Evolutionary conservation across 2,329 filamentous ascomycete genomes (phyloP), one percentile per base, ranked within the genome.

Genomic region (Blastomyces percursus): DNA sequence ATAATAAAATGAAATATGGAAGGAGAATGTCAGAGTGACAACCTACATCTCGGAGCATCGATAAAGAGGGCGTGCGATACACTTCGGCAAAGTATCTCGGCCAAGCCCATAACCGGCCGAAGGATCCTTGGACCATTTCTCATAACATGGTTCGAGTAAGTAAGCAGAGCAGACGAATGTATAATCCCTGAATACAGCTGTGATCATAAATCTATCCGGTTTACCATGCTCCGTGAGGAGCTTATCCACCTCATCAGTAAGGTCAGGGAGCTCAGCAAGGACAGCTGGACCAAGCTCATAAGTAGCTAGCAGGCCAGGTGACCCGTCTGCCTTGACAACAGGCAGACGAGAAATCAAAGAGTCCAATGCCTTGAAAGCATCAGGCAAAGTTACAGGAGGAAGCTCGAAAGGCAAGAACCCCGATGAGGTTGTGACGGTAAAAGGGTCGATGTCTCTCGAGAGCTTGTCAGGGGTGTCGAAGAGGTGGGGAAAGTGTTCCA

Each of bases 91-190:
- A 27, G 83, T 79, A 64, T 91, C 83, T 54, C 91, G 80, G 3
- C 86, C 91, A 54, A 96, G 78, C 0, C 91, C 91, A 72, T 96
- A 96, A 0, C 81, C 81, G 72, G 89, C 85, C 0, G 87, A 88
- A 4, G 73, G 72, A 62, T 73, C 69, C 56, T 78, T 79, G 64
- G 78, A 77, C 74, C 84, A 86, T 64, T 87, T 83, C 77, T 90
- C 82, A 76, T 94, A 92, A 74, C 92, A 96, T 12, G 92, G 92
- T 79, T 96, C 92, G 38, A 96, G 85, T 38, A 96, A 80, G 73
- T 96, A 96, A 0, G 91, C 89, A 30, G 90, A 95, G 5, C 91
- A 89, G 38, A 96, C 78, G 80, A 96, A 96, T 16, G 89, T 89
- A 74, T 96, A 96, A 78, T 96, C 92, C 24, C 92, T 83, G 75